Conservation (phyloP, 1,139 yeast species). For the Hanseniaspora gamundiae region DNA sequence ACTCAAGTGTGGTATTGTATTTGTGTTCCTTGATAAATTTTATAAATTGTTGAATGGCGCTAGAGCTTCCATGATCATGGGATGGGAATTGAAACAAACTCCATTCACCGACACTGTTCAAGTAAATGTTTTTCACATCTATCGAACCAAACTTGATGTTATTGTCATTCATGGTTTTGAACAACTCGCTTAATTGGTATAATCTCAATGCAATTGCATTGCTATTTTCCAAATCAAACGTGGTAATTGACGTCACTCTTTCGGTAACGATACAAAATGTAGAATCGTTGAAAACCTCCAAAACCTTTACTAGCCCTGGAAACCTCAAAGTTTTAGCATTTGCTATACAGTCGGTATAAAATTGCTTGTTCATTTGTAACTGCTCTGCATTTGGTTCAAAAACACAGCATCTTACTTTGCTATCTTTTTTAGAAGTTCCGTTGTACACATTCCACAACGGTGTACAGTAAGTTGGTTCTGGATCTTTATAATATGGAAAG, state of each 20-base stretch:
- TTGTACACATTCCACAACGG: background rate
- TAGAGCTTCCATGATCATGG: background rate
- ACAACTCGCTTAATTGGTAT: conserved; percentile 40
- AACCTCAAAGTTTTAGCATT: conserved; percentile 48
- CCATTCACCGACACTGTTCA: conserved; percentile 70
- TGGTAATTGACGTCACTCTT: conserved; percentile 29
- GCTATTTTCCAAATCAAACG: conserved; percentile 35
- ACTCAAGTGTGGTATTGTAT: background rate
- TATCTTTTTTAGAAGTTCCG: background rate
- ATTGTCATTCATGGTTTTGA: conserved; percentile 50
- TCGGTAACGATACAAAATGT: conserved; percentile 63
- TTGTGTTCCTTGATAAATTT: background rate
- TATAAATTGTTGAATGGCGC: background rate
- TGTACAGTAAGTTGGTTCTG: background rate
- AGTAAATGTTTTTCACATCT: conserved; percentile 43
- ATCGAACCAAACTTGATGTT: conserved; percentile 60
- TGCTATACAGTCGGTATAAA: background rate
- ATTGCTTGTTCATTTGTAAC: background rate
- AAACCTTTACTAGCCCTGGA: conserved; percentile 62
- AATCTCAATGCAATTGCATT: conserved; percentile 43
- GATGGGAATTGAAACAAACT: conserved; percentile 70
- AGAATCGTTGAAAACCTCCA: conserved; percentile 49
- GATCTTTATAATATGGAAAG: conserved; percentile 1
- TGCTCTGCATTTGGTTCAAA: background rate
- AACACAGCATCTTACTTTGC: background rate